Evolutionary conservation across 768 basidiomycete species (phyloP), one percentile per base, ranked within the genome.

Genomic region (Leccinum broughii): DNA sequence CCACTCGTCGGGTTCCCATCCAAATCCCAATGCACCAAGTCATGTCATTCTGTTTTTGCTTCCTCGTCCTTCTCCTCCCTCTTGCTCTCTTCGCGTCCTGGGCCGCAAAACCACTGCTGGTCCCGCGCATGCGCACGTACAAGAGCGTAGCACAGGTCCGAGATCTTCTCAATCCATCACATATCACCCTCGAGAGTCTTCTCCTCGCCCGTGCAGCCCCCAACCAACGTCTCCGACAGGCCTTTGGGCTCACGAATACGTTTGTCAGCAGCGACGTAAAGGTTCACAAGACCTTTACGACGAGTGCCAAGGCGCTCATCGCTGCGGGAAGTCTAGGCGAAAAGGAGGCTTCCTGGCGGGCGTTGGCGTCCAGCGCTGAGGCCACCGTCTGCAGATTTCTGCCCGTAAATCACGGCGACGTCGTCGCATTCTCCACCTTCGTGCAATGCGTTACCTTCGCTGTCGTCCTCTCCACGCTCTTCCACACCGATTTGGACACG

Each of bases 401-500:
- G 0, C 64, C 65, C 0, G 10, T 3, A 0, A 6, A 32, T 13
- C 26, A 54, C 10, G 2, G 2, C 49, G 44, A 11, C 17, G 37
- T 13, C n/a, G 2, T 67, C 15, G 60, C 69, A 0, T 82, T 79
- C 54, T 71, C 78, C 53, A 67, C 62, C 0, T 78, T 80, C 50
- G 59, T 85, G 0, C 83, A 82, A 61, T 70, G 75, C 1, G 66
- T 81, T 17, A 79, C 80, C 5, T 71, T 85, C 4, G 70, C 74
- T 3, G 69, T 77, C 22, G 70, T 84, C 11, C 74, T 86, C n/a
- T 65, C 75, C 3, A 77, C 74, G 2, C 72, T 87, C 6, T 71
- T 70, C 35, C 62, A 75, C 26, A 66, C 74, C 1, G 69, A 72
- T 8, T 70, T 71, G 1, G 73, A 64, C 2, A 3, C 49, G 0